A percentile compares a stretch with the other conserved stretches of the same genome.
These are phyloP conservation scores for Hibiscus mutabilis DNA, from an alignment of 345 rosid genomes.

Conservation along the genomic window DNA sequence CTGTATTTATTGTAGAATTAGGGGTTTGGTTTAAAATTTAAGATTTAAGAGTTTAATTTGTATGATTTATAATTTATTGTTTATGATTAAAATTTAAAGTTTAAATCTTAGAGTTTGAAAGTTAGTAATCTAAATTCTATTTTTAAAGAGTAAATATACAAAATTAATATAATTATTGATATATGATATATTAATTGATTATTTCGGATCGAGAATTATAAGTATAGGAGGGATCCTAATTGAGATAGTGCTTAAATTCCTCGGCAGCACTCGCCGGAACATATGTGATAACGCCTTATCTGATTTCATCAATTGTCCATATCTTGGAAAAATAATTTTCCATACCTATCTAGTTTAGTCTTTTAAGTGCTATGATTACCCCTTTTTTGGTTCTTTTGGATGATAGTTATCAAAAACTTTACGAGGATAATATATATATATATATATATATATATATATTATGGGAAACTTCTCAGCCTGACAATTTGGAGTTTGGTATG, in stretches of 20 bases:
- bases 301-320: background rate
- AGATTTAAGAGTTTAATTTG: too few relatives aligned
- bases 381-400: background rate
- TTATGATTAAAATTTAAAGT: too few relatives aligned
- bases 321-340: background rate
- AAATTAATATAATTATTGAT: too few relatives aligned
- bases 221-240: too few relatives aligned
- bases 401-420: background rate
- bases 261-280: background rate
- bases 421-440: background rate
- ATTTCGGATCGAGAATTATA: too few relatives aligned
- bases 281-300: slow-evolving; percentile 1
- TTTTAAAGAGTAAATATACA: too few relatives aligned
- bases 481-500: background rate
- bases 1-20: too few relatives aligned
- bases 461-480: background rate
- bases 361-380: background rate
- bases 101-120: too few relatives aligned
- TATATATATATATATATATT: background rate
- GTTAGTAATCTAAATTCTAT: too few relatives aligned
- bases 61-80: too few relatives aligned
- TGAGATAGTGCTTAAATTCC: background rate
- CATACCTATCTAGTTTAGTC: background rate
- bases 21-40: too few relatives aligned
- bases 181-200: too few relatives aligned